Conservation (phyloP, 768 basidiomycete species). For the Astraeus odoratus region DNA sequence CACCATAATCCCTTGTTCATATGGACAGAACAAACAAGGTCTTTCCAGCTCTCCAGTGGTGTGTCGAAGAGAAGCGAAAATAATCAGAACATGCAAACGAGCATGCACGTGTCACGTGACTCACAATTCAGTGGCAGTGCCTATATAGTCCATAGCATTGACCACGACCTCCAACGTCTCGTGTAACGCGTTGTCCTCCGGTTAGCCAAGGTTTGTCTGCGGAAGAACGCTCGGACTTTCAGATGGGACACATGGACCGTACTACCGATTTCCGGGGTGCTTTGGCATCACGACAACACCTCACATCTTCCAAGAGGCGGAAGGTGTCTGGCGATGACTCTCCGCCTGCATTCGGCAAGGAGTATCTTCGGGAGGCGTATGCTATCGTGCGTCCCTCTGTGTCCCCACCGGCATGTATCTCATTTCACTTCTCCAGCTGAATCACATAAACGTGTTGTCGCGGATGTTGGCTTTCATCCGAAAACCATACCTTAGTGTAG, state of each 20-base stretch:
- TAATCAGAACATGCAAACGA: too few relatives aligned
- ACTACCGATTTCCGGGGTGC: conserved; percentile 56
- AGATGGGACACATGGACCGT: conserved; percentile 54
- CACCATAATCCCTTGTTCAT: conserved; percentile 14
- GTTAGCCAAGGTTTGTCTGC: too few relatives aligned
- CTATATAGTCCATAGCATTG: too few relatives aligned
- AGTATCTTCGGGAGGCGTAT: conserved; percentile 72
- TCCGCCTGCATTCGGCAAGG: conserved; percentile 46
- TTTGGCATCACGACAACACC: conserved; percentile 40
- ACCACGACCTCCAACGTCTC: too few relatives aligned
- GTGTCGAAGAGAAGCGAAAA: too few relatives aligned
- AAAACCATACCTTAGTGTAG: conserved; percentile 81
- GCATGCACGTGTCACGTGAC: too few relatives aligned
- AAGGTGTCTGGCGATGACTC: conserved; percentile 36
- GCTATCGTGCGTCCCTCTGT: conserved; percentile 42
- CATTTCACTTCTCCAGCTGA: conserved; percentile 40
- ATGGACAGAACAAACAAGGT: conserved; percentile 1
- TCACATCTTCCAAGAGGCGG: conserved; percentile 40
- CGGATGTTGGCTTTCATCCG: conserved; percentile 72
- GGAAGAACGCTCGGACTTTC: not conserved
- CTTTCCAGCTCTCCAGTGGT: conserved; percentile 2
- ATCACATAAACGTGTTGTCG: conserved; percentile 62
- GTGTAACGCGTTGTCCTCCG: too few relatives aligned
- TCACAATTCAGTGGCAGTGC: too few relatives aligned
- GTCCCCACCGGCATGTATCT: not conserved